Percentiles rank a stretch among this genome's conserved stretches.
phyloP scores from a whole-genome alignment of 768 basidiomycete species.

The Trametes cingulata region DNA sequence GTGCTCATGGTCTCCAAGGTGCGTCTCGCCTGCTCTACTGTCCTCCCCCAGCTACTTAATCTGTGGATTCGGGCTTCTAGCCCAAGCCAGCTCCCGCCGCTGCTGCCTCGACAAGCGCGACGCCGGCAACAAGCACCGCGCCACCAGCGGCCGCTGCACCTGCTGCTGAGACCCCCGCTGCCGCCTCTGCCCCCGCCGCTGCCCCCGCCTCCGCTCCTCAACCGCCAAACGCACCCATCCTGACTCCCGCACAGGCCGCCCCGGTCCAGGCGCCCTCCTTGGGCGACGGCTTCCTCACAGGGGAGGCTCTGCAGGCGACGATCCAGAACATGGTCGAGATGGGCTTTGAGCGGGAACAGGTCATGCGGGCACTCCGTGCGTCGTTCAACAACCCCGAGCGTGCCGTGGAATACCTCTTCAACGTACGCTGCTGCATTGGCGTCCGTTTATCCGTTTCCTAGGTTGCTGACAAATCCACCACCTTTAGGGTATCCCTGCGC shows the following conservation, averaged over 20 bases:
- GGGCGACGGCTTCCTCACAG: constrained; percentile 72
- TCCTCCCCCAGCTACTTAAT: constrained; percentile 2
- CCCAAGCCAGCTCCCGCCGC: constrained; percentile 53
- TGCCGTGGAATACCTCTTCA: constrained; percentile 98
- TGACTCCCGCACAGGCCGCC: constrained; percentile 35
- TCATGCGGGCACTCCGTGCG: constrained; percentile 82
- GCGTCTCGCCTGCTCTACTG: constrained; percentile 16
- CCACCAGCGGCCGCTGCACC: constrained; percentile 37
- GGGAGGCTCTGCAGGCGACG: constrained; percentile 71
- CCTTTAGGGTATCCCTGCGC: constrained; percentile 75
- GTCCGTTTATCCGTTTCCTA: not conserved
- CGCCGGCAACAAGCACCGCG: constrained; percentile 33
- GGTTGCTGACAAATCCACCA: constrained; percentile 14
- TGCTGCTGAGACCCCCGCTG: constrained; percentile 32
- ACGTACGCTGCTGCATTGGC: constrained; percentile 55
- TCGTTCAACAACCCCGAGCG: constrained; percentile 98
- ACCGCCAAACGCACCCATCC: constrained; percentile 35
- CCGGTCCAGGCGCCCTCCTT: constrained; percentile 39
- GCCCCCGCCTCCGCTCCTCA: constrained; percentile 38
- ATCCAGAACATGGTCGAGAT: constrained; percentile 88
- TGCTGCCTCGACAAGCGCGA: constrained; percentile 32
- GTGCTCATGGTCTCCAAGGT: constrained; percentile 99
- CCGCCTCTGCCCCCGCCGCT: constrained; percentile 38
- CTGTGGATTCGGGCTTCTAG: constrained; percentile 40
- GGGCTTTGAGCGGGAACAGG: constrained; percentile 89